Percentiles rank a stretch among this genome's conserved stretches.
Conservation (phyloP, 805 yeast genomes). For the Spathaspora girioi region DNA sequence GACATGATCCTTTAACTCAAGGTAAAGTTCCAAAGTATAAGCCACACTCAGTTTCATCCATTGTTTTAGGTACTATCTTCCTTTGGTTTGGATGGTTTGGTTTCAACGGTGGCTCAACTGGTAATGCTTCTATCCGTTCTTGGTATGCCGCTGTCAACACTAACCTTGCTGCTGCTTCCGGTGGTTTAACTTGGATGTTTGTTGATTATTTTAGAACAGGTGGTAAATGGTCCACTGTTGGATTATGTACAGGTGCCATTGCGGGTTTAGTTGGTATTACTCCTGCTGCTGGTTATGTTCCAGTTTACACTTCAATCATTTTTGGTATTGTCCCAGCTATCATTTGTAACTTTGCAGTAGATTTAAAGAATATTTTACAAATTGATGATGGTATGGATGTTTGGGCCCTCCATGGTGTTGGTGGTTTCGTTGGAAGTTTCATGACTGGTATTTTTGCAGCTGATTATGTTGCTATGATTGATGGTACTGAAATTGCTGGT, state of each 20-base stretch:
- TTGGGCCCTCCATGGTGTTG: constrained; percentile 90
- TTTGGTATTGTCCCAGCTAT: constrained; percentile 77
- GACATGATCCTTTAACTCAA: constrained; percentile 74
- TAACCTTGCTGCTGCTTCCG: constrained; percentile 88
- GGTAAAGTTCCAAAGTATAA: constrained; percentile 79
- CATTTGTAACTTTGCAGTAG: constrained; percentile 83
- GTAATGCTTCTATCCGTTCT: constrained; percentile 88
- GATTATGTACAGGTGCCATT: constrained; percentile 90
- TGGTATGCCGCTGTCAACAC: constrained; percentile 94
- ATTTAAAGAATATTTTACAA: constrained; percentile 62
- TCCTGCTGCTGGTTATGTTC: constrained; percentile 96
- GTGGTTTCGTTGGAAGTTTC: constrained; percentile 81
- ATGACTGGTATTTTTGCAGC: constrained; percentile 92
- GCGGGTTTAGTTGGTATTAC: constrained; percentile 94
- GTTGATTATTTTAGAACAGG: constrained; percentile 85
- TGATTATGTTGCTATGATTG: constrained; percentile 80
- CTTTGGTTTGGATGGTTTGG: constrained; percentile 99
- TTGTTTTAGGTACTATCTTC: constrained; percentile 89
- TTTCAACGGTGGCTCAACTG: constrained; percentile 97
- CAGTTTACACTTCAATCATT: constrained; percentile 82
- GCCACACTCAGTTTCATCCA: constrained; percentile 89
- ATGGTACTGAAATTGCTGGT: constrained; percentile 70
- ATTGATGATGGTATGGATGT: constrained; percentile 96
- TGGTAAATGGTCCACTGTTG: constrained; percentile 88
- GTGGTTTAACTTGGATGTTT: constrained; percentile 93